Percentiles rank a stretch among this genome's conserved stretches.
Conservation (phyloP, 768 basidiomycete species). For the Russula sp. region DNA sequence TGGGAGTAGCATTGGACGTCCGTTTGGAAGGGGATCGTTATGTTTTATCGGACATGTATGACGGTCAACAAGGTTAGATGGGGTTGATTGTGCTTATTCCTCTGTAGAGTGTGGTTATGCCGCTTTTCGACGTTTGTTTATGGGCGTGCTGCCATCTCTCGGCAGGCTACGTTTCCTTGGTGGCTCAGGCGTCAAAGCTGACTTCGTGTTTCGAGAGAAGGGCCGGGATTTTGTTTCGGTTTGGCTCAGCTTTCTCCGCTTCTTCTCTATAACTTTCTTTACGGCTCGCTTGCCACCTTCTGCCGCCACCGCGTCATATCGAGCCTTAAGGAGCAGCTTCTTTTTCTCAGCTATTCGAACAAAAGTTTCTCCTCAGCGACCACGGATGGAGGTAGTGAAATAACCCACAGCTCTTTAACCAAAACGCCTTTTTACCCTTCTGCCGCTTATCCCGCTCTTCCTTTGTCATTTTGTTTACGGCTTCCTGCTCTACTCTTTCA, state of each 20-base stretch:
- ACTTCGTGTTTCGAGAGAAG: slow-evolving; percentile 34
- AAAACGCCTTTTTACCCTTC: slow-evolving; percentile 79
- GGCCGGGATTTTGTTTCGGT: slow-evolving; percentile 88
- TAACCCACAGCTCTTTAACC: slow-evolving; percentile 70
- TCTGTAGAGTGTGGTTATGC: slow-evolving; percentile 4
- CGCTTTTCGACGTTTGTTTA: slow-evolving; percentile 25
- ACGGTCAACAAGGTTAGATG: background rate
- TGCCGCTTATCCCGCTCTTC: slow-evolving; percentile 60
- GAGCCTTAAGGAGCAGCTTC: slow-evolving; percentile 62
- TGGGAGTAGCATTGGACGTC: slow-evolving; percentile 58
- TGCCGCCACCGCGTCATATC: slow-evolving; percentile 71
- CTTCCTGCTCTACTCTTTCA: slow-evolving; percentile 65
- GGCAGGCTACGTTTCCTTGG: slow-evolving; percentile 16
- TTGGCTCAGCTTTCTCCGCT: slow-evolving; percentile 77
- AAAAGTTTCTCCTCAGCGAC: slow-evolving; percentile 4
- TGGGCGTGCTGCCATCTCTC: slow-evolving; percentile 9
- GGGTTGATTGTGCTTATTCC: background rate
- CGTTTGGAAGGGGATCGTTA: slow-evolving; percentile 51
- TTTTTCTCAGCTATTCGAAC: slow-evolving; percentile 64
- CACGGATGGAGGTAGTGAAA: background rate
- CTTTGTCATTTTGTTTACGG: slow-evolving; percentile 42
- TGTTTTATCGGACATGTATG: slow-evolving; percentile 34
- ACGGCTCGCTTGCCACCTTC: slow-evolving; percentile 76
- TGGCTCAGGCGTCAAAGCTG: background rate
- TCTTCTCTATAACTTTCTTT: slow-evolving; percentile 85